Evolutionary conservation across 768 basidiomycete genomes (phyloP).

Genomic region (Rhizopogon sp.): DNA sequence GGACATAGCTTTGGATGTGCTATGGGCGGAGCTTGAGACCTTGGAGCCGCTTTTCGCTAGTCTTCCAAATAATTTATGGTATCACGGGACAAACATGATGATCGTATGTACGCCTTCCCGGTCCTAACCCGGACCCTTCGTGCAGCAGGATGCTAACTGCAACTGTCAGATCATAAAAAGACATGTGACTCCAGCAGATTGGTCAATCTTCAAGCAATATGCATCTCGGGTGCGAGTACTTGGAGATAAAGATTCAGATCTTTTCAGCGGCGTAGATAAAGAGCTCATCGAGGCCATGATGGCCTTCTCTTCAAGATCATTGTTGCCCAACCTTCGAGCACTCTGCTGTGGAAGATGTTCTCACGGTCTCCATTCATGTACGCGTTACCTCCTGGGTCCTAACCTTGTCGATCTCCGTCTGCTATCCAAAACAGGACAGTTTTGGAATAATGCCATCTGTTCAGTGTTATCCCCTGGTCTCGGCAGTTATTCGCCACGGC

Average conservation of each 20-base stretch:
- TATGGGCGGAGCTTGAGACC: conserved; percentile 9
- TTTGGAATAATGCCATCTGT: neutral
- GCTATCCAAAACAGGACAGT: neutral
- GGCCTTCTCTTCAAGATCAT: neutral
- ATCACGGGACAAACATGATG: too few species aligned
- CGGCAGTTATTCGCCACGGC: neutral
- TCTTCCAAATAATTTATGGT: conserved; percentile 3
- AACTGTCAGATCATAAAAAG: neutral
- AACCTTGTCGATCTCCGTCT: neutral
- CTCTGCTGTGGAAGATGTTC: neutral
- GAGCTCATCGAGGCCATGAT: neutral
- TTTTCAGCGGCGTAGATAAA: neutral
- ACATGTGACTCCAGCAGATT: neutral
- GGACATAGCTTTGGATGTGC: conserved; percentile 5
- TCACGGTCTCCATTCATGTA: neutral
- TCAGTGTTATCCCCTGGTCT: neutral
- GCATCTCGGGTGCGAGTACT: neutral
- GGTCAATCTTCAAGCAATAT: neutral
- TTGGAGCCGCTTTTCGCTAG: conserved; percentile 9
- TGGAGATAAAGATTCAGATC: neutral
- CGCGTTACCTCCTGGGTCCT: neutral
- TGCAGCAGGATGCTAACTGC: neutral
- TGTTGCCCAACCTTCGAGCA: neutral
- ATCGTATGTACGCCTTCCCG: neutral
- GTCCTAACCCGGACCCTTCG: too few species aligned